Evolutionary conservation across 2,329 filamentous ascomycete species (phyloP).

Genomic region (Teratosphaeria zuluensis): DNA sequence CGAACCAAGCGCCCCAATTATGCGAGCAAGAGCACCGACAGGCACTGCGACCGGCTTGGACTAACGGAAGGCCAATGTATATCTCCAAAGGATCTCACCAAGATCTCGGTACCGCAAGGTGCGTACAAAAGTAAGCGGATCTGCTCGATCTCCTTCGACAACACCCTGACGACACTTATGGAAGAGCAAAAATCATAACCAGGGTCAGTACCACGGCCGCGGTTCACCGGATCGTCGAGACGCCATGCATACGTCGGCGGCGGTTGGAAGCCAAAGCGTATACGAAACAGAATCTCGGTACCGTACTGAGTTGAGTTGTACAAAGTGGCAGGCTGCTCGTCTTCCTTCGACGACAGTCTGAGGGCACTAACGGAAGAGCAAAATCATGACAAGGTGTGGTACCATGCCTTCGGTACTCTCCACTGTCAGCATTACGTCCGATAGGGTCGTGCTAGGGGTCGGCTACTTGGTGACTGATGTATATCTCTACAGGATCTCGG

Average conservation of each 20-base stretch:
- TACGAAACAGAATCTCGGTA: not conserved
- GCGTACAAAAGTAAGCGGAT: not conserved
- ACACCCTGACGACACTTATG: not conserved
- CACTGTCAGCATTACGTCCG: not conserved
- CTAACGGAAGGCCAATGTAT: not conserved
- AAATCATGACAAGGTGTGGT: not conserved
- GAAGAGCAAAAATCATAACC: not conserved
- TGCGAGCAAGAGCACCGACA: not conserved
- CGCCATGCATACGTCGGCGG: not conserved
- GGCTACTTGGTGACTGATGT: not conserved
- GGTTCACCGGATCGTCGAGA: not conserved
- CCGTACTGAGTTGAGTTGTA: too few relatives aligned
- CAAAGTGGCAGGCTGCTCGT: too few relatives aligned
- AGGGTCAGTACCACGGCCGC: not conserved
- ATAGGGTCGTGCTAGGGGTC: too few relatives aligned
- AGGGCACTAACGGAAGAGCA: not conserved
- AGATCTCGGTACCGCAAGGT: too few relatives aligned
- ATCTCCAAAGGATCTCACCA: too few relatives aligned
- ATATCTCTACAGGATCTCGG: not conserved
- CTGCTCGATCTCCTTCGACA: not conserved
- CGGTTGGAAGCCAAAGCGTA: not conserved
- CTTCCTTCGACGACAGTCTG: too few relatives aligned
- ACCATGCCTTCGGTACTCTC: not conserved
- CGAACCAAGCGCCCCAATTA: too few relatives aligned
- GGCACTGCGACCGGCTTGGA: not conserved